Conservation (phyloP, 1,284 basidiomycete genomes). For the Puccinia coronata region DNA sequence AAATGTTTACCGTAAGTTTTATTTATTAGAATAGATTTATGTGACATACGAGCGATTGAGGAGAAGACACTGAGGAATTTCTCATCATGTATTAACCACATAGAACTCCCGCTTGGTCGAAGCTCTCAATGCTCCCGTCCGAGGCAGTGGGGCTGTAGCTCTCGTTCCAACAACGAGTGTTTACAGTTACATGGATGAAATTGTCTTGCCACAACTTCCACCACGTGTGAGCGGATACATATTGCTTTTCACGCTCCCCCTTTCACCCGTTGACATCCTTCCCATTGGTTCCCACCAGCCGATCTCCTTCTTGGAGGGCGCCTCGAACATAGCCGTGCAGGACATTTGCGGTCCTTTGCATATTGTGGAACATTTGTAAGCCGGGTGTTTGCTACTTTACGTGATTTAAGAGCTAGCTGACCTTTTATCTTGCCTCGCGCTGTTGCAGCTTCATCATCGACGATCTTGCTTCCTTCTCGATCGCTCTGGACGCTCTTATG, state of each 20-base stretch:
- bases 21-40: neutral
- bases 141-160: neutral
- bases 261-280: neutral
- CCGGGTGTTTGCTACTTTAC: no score
- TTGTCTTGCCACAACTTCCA: constrained; percentile 22
- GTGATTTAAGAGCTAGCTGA: neutral
- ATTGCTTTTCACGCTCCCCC: no score
- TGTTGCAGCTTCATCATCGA: constrained; percentile 4
- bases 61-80: neutral
- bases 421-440: neutral
- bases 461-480: constrained; percentile 14
- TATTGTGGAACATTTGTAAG: constrained; percentile 25
- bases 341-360: constrained; percentile 14
- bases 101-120: constrained; percentile 5
- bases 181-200: constrained; percentile 1
- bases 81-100: no score
- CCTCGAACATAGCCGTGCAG: constrained; percentile 23
- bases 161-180: constrained; percentile 28
- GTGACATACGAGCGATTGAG: neutral
- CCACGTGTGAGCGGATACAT: constrained; percentile 1
- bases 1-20: constrained; percentile 4
- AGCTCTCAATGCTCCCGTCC: constrained; percentile 13
- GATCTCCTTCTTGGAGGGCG: constrained; percentile 6
- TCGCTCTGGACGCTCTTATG: constrained; percentile 21
- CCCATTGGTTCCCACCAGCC: neutral